Evolutionary conservation across 2,329 filamentous ascomycete genomes (phyloP).

Genomic region (Microthyrium microscopicum): DNA sequence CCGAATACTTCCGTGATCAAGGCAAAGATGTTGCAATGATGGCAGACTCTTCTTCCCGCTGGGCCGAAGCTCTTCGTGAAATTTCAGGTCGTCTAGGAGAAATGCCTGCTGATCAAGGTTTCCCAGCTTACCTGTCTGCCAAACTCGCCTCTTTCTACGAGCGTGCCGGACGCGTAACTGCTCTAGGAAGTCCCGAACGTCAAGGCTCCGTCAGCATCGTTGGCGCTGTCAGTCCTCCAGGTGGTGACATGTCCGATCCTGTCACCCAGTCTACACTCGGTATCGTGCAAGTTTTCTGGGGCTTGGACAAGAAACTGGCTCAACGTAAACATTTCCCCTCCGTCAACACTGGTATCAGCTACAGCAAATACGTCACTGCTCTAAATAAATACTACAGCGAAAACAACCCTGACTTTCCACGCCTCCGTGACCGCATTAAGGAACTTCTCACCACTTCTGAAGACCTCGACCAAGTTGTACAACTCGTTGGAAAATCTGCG

Average conservation of each 20-base stretch:
- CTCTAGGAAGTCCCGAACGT: constrained; percentile 77
- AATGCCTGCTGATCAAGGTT: constrained; percentile 99
- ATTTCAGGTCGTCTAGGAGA: constrained; percentile 96
- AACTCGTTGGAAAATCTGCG: constrained; percentile 93
- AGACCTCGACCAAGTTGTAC: constrained; percentile 95
- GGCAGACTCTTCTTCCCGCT: constrained; percentile 95
- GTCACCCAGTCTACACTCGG: constrained; percentile 84
- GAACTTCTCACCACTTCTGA: constrained; percentile 89
- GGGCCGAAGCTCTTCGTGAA: constrained; percentile 97
- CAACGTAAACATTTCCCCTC: constrained; percentile 99
- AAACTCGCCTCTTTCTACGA: constrained; percentile 99
- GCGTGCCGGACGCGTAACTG: constrained; percentile 74
- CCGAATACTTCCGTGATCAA: constrained; percentile 94
- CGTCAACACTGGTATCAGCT: constrained; percentile 86
- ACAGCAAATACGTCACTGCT: constrained; percentile 85
- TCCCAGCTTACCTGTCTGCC: constrained; percentile 89
- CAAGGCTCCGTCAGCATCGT: constrained; percentile 93
- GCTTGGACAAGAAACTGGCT: constrained; percentile 97
- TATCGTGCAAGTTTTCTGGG: constrained; percentile 99
- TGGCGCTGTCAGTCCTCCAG: constrained; percentile 88
- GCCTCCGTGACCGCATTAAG: constrained; percentile 81
- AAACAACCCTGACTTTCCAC: constrained; percentile 84
- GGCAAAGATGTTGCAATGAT: constrained; percentile 99
- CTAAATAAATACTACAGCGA: constrained; percentile 92
- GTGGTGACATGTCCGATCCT: constrained; percentile 97